Evolutionary conservation across 352 stramenopile species (phyloP).

Genomic region (Phytophthora colocasiae): DNA sequence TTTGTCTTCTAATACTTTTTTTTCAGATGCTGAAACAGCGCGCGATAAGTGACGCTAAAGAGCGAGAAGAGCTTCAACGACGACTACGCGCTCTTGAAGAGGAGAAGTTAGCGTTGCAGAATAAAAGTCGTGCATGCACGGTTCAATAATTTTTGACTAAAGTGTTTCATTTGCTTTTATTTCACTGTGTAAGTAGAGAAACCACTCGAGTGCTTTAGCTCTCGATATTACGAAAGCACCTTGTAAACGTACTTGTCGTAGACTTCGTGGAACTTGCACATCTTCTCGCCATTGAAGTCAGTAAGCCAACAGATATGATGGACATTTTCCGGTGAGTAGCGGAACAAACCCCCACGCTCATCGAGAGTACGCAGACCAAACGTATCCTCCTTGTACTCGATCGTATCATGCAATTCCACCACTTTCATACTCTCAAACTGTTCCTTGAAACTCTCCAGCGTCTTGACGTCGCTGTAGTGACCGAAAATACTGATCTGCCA

Average conservation of each 20-base stretch:
- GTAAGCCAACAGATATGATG: constrained; percentile 34
- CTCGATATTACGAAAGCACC: too few species aligned
- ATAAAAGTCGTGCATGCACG: constrained; percentile 61
- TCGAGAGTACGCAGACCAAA: constrained; percentile 44
- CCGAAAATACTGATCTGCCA: constrained; percentile 53
- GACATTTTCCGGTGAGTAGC: constrained; percentile 30
- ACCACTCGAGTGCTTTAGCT: too few species aligned
- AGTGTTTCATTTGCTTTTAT: not conserved
- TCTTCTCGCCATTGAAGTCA: too few species aligned
- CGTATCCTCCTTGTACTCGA: constrained; percentile 46
- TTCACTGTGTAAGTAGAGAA: not conserved
- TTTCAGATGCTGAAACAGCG: constrained; percentile 55
- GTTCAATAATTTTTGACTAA: constrained; percentile 41
- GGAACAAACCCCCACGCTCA: constrained; percentile 38
- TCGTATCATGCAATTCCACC: constrained; percentile 38
- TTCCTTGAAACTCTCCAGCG: constrained; percentile 35
- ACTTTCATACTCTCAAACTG: constrained; percentile 43
- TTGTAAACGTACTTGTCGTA: too few species aligned
- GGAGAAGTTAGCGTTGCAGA: constrained; percentile 62
- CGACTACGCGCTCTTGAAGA: constrained; percentile 59
- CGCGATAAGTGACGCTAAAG: constrained; percentile 51
- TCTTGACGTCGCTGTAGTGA: constrained; percentile 44
- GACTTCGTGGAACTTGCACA: too few species aligned
- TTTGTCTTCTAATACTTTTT: not conserved
- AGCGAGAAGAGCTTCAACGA: constrained; percentile 65